A percentile compares a stretch with the other conserved stretches of the same genome.
Evolutionary conservation across 2,329 filamentous ascomycete species (phyloP).

Genomic region (Fusarium albosuccineum): DNA sequence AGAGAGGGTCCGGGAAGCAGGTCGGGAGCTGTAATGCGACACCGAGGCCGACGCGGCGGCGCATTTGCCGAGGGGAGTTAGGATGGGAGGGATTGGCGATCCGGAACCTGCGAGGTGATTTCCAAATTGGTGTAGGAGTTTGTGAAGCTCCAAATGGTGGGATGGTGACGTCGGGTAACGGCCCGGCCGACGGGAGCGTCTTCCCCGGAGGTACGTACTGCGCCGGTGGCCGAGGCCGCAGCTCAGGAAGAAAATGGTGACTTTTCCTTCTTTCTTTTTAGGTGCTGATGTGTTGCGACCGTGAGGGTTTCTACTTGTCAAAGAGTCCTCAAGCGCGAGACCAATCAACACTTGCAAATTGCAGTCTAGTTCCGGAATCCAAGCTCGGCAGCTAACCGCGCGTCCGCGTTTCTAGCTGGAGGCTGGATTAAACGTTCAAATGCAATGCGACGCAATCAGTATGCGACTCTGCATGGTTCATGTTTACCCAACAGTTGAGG

Average conservation of each 20-base stretch:
- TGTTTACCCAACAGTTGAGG: slow-evolving; percentile 22
- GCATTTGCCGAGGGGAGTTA: slow-evolving; percentile 39
- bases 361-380: slow-evolving; percentile 12
- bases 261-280: background rate
- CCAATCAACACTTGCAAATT: slow-evolving; percentile 19
- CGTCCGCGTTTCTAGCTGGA: slow-evolving; percentile 22
- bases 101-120: slow-evolving; percentile 25
- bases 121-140: slow-evolving; percentile 33
- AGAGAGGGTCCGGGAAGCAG: slow-evolving; percentile 2
- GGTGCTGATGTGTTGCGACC: slow-evolving; percentile 1
- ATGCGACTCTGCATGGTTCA: slow-evolving; percentile 5
- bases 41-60: slow-evolving; percentile 36
- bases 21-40: slow-evolving; percentile 21
- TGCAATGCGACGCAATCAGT: slow-evolving; percentile 40
- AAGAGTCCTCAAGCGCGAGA: slow-evolving; percentile 10
- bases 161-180: slow-evolving; percentile 36
- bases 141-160: slow-evolving; percentile 31
- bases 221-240: slow-evolving; percentile 19
- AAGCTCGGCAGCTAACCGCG: slow-evolving; percentile 36
- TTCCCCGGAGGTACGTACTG: slow-evolving; percentile 37
- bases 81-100: slow-evolving; percentile 26
- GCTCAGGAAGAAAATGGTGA: slow-evolving; percentile 1
- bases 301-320: background rate
- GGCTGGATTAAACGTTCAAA: slow-evolving; percentile 18
- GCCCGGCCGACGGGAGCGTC: slow-evolving; percentile 22